Percentiles rank a stretch among this genome's conserved stretches.
Conservation (phyloP, 2,329 filamentous ascomycete species). For the Ploettnerulaceae sp. region DNA sequence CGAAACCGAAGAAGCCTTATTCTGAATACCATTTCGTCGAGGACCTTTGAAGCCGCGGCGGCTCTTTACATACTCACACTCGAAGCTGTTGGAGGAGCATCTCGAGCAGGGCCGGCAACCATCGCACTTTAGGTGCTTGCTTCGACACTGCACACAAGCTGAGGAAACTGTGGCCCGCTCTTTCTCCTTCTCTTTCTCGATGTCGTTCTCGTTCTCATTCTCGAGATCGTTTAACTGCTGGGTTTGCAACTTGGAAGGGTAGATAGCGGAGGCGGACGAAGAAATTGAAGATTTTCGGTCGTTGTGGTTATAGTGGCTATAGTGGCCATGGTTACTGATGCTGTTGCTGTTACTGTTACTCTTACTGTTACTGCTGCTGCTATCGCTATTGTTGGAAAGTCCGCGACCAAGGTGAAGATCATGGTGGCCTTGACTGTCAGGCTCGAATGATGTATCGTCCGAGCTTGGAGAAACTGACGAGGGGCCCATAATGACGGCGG, state of each 20-base stretch:
- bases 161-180: constrained; percentile 27
- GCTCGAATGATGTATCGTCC: constrained; percentile 6
- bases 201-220: no score
- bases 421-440: constrained; percentile 16
- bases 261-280: no score
- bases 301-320: no score
- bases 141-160: constrained; percentile 31
- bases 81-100: constrained; percentile 52
- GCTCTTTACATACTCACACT: constrained; percentile 70
- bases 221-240: no score
- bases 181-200: constrained; percentile 14
- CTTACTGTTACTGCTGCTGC: neutral
- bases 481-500: neutral
- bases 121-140: constrained; percentile 71
- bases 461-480: constrained; percentile 12
- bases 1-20: constrained; percentile 25
- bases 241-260: no score
- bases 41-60: constrained; percentile 71
- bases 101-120: constrained; percentile 64
- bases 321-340: no score
- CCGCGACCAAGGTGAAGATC: constrained; percentile 6
- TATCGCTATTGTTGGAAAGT: neutral
- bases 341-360: neutral
- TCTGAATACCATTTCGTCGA: constrained; percentile 41
- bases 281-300: no score